Evolutionary conservation across 306 rosid genomes (phyloP).

Genomic region (Medicago ruthenica): DNA sequence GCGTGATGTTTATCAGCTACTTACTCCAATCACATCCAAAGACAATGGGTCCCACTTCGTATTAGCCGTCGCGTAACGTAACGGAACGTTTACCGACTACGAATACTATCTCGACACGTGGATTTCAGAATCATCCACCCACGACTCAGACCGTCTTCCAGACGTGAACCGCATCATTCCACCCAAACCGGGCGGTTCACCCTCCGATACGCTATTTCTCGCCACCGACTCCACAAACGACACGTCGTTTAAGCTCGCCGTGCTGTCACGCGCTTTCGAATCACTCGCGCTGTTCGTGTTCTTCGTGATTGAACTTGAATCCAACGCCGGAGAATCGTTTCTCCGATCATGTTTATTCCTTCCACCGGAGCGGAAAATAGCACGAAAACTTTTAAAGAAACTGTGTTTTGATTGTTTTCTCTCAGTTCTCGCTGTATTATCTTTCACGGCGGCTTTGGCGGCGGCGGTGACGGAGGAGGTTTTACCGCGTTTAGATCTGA

Average conservation of each 20-base stretch:
- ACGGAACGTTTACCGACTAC: conserved; percentile 3
- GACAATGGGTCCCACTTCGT: conserved; percentile 43
- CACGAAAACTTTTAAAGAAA: conserved; percentile 59
- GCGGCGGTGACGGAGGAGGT: neutral
- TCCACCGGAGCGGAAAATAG: conserved; percentile 61
- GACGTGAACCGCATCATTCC: conserved; percentile 79
- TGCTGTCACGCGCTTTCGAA: conserved; percentile 40
- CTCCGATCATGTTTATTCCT: conserved; percentile 39
- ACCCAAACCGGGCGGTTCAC: conserved; percentile 78
- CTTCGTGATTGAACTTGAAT: conserved; percentile 29
- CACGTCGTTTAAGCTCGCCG: conserved; percentile 46
- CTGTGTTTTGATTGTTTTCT: conserved; percentile 49
- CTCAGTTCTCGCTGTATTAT: conserved; percentile 42
- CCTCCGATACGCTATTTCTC: conserved; percentile 68
- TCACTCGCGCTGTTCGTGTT: conserved; percentile 15
- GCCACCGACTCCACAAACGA: conserved; percentile 55
- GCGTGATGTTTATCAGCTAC: conserved; percentile 27
- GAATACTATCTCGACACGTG: conserved; percentile 48
- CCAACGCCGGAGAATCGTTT: conserved; percentile 20
- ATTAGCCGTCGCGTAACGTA: conserved; percentile 27
- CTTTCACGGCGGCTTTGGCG: conserved; percentile 16
- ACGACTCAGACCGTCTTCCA: conserved; percentile 77
- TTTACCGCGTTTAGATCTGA: conserved; percentile 76
- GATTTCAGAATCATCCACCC: conserved; percentile 60
- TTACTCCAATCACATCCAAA: neutral